Evolutionary conservation across 2,329 filamentous ascomycete genomes (phyloP).

Genomic region (Aspergillus ibericus): DNA sequence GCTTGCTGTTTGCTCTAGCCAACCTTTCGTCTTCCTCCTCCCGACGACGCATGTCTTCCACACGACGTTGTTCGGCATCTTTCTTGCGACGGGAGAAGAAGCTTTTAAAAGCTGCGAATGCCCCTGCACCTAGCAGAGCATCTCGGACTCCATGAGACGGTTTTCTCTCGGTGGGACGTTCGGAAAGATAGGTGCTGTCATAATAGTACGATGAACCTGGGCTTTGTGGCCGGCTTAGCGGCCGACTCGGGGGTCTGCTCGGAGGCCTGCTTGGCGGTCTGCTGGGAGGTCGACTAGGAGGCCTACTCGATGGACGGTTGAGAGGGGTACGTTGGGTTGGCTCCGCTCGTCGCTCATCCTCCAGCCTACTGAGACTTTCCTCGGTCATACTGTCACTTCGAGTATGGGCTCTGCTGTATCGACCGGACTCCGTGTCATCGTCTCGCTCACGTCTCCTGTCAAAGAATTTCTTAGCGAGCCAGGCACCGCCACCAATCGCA

Average conservation of each 20-base stretch:
- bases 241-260: constrained; percentile 31
- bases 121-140: constrained; percentile 66
- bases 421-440: constrained; percentile 53
- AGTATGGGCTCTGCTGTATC: constrained; percentile 55
- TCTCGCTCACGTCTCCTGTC: constrained; percentile 57
- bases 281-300: constrained; percentile 34
- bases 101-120: constrained; percentile 59
- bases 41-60: constrained; percentile 54
- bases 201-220: constrained; percentile 41
- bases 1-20: constrained; percentile 55
- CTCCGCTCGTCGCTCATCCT: constrained; percentile 57
- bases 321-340: constrained; percentile 32
- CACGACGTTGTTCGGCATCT: constrained; percentile 59
- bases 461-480: constrained; percentile 60
- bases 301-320: constrained; percentile 36
- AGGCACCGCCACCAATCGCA: constrained; percentile 63
- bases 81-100: constrained; percentile 61
- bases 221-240: constrained; percentile 36
- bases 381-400: constrained; percentile 45
- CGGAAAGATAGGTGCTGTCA: constrained; percentile 41
- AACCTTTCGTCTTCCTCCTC: constrained; percentile 55
- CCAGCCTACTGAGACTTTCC: constrained; percentile 44
- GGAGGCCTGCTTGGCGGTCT: constrained; percentile 35
- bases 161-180: constrained; percentile 34
- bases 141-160: constrained; percentile 56